Evolutionary conservation across 208 protist genomes (phyloP).

Genomic region (Acanthamoeba rhysodes): DNA sequence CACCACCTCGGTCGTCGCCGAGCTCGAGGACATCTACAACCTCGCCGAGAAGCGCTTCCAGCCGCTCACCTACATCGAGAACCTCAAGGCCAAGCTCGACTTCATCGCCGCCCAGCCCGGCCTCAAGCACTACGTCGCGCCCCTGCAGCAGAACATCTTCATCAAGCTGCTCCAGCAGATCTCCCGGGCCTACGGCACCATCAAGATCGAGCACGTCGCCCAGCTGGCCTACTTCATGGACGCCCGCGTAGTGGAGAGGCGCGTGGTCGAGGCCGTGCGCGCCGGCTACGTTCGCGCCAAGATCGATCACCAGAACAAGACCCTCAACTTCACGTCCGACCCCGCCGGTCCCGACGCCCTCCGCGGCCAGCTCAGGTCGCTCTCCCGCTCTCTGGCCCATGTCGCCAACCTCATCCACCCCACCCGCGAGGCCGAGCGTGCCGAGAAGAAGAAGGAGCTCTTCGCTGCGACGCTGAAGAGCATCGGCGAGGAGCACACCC

Average conservation of each 20-base stretch:
- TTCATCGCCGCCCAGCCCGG: conserved; percentile 59
- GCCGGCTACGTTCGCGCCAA: not conserved
- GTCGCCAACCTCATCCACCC: conserved; percentile 52
- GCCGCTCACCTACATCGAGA: conserved; percentile 74
- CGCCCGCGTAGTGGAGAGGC: conserved; percentile 9
- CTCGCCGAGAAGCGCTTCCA: conserved; percentile 82
- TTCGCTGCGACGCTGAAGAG: conserved; percentile 4
- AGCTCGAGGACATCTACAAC: conserved; percentile 81
- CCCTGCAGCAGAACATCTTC: conserved; percentile 53
- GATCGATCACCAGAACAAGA: conserved; percentile 72
- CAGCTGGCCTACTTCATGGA: conserved; percentile 62
- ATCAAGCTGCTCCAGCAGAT: conserved; percentile 62
- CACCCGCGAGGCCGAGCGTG: conserved; percentile 14
- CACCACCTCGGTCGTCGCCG: conserved; percentile 48
- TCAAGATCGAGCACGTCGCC: not conserved
- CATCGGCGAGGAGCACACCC: conserved; percentile 42
- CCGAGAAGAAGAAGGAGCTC: conserved; percentile 12
- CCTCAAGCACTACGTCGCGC: conserved; percentile 42
- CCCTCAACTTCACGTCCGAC: conserved; percentile 29
- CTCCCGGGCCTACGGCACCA: conserved; percentile 21
- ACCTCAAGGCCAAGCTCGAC: conserved; percentile 66
- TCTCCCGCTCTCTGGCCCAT: conserved; percentile 26
- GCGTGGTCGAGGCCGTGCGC: conserved; percentile 63
- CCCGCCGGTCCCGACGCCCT: conserved; percentile 9
- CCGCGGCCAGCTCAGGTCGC: conserved; percentile 33